These are phyloP conservation scores for Begonia fuchsioides DNA, from an alignment of 306 rosid species.

Conservation along the genomic window DNA sequence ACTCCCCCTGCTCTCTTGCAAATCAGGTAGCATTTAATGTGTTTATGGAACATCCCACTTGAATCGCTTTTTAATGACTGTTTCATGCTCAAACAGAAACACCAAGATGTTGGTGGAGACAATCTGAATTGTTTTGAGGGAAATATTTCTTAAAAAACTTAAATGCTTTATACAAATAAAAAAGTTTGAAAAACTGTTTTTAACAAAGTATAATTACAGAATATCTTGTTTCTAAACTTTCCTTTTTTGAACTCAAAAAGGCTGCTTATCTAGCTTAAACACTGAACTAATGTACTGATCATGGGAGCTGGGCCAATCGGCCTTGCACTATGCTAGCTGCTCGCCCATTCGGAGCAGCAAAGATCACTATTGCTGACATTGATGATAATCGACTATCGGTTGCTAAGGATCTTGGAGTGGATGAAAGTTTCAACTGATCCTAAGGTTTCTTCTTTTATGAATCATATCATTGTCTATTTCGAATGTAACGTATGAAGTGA, in stretches of 20 bases:
- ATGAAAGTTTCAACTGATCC: conserved; percentile 60
- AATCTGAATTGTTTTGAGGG: too few species aligned
- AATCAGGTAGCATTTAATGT: conserved; percentile 45
- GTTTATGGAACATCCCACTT: not conserved
- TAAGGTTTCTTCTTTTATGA: conserved; percentile 23
- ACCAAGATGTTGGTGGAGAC: too few species aligned
- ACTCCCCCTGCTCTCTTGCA: conserved; percentile 83
- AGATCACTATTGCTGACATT: conserved; percentile 52
- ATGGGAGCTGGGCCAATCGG: conserved; percentile 99
- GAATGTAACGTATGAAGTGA: too few species aligned
- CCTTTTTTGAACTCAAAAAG: too few species aligned
- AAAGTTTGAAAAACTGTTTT: too few species aligned
- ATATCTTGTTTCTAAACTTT: conserved; percentile 4
- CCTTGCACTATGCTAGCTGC: conserved; percentile 76
- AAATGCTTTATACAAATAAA: too few species aligned
- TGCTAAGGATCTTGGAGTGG: conserved; percentile 72
- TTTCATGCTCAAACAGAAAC: too few species aligned
- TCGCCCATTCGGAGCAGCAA: conserved; percentile 69
- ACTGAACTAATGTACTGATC: conserved; percentile 64
- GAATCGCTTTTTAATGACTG: not conserved
- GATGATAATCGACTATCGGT: conserved; percentile 69
- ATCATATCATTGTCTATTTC: too few species aligned
- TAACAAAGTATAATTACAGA: not conserved
- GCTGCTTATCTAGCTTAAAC: conserved; percentile 88
- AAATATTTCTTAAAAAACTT: too few species aligned